phyloP scores from a whole-genome alignment of 768 basidiomycete genomes.

The Mycena olivaceomarginata region DNA sequence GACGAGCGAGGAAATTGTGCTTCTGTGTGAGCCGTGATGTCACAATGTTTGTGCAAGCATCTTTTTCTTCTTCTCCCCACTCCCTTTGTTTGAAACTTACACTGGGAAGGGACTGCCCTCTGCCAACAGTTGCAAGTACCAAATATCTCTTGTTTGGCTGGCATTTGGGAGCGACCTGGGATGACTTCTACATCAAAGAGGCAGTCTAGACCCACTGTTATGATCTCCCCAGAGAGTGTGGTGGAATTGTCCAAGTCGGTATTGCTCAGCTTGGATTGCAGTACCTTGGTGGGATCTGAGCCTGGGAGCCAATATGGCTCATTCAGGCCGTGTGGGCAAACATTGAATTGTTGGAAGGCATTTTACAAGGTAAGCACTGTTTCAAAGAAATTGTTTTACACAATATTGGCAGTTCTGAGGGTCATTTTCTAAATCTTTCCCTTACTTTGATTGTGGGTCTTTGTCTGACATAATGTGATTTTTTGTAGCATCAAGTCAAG shows the following conservation, averaged over 20 bases:
- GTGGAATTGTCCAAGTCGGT: conserved; percentile 30
- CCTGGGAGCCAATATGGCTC: not conserved
- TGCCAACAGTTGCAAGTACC: conserved; percentile 3
- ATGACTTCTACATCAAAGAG: conserved; percentile 3
- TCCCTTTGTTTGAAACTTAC: too few relatives aligned
- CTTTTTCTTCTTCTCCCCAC: not conserved
- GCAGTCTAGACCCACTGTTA: not conserved
- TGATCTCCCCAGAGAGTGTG: conserved; percentile 16
- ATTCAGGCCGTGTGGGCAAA: conserved; percentile 7
- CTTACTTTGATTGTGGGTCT: not conserved
- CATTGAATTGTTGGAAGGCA: conserved; percentile 24
- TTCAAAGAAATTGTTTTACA: too few relatives aligned
- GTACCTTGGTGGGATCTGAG: conserved; percentile 3
- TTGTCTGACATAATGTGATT: not conserved
- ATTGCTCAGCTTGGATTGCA: conserved; percentile 16
- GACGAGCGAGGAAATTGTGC: too few relatives aligned
- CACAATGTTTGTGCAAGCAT: conserved; percentile 19
- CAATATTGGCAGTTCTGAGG: not conserved
- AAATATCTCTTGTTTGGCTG: conserved; percentile 1
- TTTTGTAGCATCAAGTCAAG: conserved; percentile 32
- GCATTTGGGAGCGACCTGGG: not conserved
- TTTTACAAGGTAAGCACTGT: conserved; percentile 29
- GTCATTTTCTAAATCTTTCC: not conserved
- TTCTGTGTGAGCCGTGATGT: not conserved
- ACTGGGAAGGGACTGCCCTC: too few relatives aligned